phyloP scores from a whole-genome alignment of 441 rosid species.

The Cnidoscolus chayamansa region DNA sequence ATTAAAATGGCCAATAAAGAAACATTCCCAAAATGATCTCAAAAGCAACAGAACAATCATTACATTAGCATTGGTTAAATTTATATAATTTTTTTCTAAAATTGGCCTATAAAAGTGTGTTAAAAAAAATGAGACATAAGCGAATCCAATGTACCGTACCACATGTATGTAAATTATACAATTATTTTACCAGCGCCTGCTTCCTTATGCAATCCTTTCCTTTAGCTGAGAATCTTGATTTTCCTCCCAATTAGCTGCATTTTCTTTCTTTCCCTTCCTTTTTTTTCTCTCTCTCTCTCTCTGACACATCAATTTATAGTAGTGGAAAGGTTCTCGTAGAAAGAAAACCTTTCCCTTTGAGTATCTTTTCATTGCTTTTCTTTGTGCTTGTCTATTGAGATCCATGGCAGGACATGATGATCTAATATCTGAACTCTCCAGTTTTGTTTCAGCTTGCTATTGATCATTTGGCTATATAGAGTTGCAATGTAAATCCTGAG shows the following conservation, averaged over 20 bases:
- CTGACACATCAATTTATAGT: background rate
- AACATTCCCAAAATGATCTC: constrained; percentile 4
- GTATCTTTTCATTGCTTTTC: background rate
- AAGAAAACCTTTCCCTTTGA: background rate
- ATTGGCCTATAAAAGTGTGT: background rate
- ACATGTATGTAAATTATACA: background rate
- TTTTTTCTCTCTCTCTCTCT: no score
- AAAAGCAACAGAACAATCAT: constrained; percentile 19
- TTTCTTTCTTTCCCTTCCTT: no score
- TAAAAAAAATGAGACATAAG: background rate
- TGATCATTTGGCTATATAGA: background rate
- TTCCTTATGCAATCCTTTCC: background rate
- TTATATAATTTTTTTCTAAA: background rate
- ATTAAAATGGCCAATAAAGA: background rate
- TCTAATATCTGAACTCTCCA: no score
- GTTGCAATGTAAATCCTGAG: background rate
- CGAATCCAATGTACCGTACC: constrained; percentile 5
- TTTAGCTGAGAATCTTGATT: background rate
- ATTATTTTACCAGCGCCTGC: background rate
- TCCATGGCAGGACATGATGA: background rate
- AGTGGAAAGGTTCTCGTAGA: constrained; percentile 12
- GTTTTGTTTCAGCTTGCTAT: background rate
- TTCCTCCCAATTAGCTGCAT: background rate
- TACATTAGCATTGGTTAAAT: constrained; percentile 2
- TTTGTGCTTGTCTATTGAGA: background rate